Evolutionary conservation across 2,329 filamentous ascomycete genomes (phyloP).

Genomic region (Trichoderma oligosporum): DNA sequence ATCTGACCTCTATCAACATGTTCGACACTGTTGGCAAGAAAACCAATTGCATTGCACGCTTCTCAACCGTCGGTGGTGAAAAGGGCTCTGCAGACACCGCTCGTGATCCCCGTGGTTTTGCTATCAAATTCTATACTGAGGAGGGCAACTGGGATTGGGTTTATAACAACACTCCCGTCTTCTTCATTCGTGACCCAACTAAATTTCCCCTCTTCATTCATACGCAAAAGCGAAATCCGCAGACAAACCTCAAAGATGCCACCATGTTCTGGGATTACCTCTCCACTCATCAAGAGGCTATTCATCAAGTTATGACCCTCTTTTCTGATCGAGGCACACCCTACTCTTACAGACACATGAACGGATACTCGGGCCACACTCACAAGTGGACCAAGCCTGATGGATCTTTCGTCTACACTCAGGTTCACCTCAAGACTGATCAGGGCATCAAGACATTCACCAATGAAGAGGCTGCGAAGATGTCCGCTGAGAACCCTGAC

Average conservation of each 20-base stretch:
- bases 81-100: conserved; percentile 64
- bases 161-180: conserved; percentile 72
- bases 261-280: conserved; percentile 53
- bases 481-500: conserved; percentile 58
- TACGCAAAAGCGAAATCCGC: conserved; percentile 72
- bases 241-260: conserved; percentile 66
- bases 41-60: conserved; percentile 57
- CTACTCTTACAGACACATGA: conserved; percentile 62
- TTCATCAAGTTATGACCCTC: conserved; percentile 62
- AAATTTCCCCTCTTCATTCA: conserved; percentile 76
- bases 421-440: conserved; percentile 61
- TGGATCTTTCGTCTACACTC: conserved; percentile 62
- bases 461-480: conserved; percentile 51
- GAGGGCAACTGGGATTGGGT: conserved; percentile 71
- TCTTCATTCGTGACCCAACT: conserved; percentile 70
- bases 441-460: conserved; percentile 59
- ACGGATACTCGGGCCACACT: conserved; percentile 64
- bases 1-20: conserved; percentile 53
- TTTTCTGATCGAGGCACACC: conserved; percentile 65
- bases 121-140: conserved; percentile 57
- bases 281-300: conserved; percentile 57
- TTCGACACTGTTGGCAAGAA: conserved; percentile 52
- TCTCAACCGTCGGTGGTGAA: conserved; percentile 68
- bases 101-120: conserved; percentile 68
- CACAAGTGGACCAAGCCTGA: conserved; percentile 64